phyloP scores from a whole-genome alignment of 495 filamentous ascomycete species.

The Hypoxylon trugodes region DNA sequence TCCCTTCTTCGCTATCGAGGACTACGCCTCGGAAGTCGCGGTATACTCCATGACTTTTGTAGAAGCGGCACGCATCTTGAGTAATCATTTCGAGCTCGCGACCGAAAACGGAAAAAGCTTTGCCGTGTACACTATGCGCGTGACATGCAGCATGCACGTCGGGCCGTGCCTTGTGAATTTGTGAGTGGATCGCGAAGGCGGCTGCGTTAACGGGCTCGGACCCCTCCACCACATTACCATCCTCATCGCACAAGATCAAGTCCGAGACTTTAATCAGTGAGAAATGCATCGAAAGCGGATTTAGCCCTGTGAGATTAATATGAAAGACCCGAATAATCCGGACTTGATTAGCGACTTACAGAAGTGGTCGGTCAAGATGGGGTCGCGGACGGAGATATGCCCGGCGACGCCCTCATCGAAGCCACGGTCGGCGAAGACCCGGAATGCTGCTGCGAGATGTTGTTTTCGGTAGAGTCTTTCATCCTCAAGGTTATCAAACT shows the following conservation, averaged over 20 bases:
- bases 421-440: conserved; percentile 72
- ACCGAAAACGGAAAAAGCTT: conserved; percentile 60
- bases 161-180: conserved; percentile 60
- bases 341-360: conserved; percentile 42
- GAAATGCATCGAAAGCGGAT: conserved; percentile 67
- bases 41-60: conserved; percentile 56
- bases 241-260: conserved; percentile 62
- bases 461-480: conserved; percentile 75
- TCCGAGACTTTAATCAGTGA: conserved; percentile 59
- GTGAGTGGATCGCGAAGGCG: conserved; percentile 66
- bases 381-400: conserved; percentile 59
- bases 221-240: conserved; percentile 57
- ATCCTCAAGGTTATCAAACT: conserved; percentile 64
- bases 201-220: conserved; percentile 66
- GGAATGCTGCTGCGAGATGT: conserved; percentile 76
- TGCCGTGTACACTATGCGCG: conserved; percentile 59
- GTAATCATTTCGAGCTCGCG: conserved; percentile 59
- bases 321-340: not conserved
- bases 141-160: conserved; percentile 61
- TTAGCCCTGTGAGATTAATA: conserved; percentile 47
- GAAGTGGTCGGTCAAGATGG: conserved; percentile 59
- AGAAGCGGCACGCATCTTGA: conserved; percentile 63
- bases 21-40: conserved; percentile 54
- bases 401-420: conserved; percentile 77
- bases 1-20: conserved; percentile 68